Evolutionary conservation across 345 rosid species (phyloP), one percentile per base, ranked within the genome.

Genomic region (Clarkia xantiana): DNA sequence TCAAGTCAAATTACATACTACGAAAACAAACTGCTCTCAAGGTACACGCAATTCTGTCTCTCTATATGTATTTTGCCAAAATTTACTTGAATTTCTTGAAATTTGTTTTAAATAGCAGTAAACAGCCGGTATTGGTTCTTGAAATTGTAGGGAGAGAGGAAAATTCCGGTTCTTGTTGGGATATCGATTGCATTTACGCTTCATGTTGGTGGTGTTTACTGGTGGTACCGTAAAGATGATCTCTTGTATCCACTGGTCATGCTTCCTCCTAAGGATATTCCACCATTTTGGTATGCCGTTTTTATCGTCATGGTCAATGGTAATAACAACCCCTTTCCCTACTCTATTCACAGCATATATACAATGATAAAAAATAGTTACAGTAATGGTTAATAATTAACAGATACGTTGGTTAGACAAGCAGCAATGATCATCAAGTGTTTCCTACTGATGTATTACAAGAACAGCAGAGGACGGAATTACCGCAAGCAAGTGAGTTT

Each of bases 261-360:
- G 99, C 82, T 87, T 51, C 99, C 99, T 62, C 96, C 99, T 16
- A 93, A 82, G 60, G 72, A 83, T 59, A 84, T 93, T 40, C 96
- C 99, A 48, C 96, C 96, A 62, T 93, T 91, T 62, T 93, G 99
- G 99, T 95, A 93, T 64, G 93, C 95, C 47, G 71, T 84, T 63
- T 93, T 93, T 56, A 77, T 84, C 69, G 80, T 93, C 55, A 67
- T 87, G 64, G 94, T 87, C 59, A 93, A 93, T 73, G 99, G 99
- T 93, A 57, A 45, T 85, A 67, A 55, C 67, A n/a, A 54, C 44
- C 40, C n/a, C 65, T 60, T 51, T 63, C 38, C 54, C 10, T 3
- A 14, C 29, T 53, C 11, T 42, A 25, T 51, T 42, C 44, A 39
- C 52, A 13, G 12, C 17, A 13, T 19, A n/a, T n/a, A n/a, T n/a